Conservation (phyloP, 176 grass and related monocot genomes). For the Aegilops umbellulata region DNA sequence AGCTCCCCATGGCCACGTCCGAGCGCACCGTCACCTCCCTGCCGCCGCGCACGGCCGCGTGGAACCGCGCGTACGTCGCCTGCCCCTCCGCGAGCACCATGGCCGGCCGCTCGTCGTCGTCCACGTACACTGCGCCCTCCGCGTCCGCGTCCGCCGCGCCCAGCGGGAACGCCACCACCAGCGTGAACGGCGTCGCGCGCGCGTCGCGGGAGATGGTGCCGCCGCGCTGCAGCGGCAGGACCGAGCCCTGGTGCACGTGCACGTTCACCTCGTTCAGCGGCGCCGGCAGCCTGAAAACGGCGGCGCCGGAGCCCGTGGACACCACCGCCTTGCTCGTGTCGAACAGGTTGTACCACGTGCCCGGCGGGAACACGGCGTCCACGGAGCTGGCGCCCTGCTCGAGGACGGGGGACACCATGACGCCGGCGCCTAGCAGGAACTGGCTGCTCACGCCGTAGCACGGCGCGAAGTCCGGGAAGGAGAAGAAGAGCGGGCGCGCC, state of each 20-base stretch:
- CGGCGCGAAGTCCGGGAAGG: constrained; percentile 74
- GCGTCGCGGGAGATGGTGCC: constrained; percentile 64
- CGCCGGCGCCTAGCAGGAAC: constrained; percentile 66
- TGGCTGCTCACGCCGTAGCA: constrained; percentile 79
- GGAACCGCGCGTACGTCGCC: constrained; percentile 62
- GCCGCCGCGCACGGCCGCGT: constrained; percentile 55
- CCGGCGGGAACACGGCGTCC: constrained; percentile 67
- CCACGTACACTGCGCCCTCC: constrained; percentile 64
- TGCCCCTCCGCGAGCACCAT: constrained; percentile 75
- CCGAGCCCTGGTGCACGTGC: constrained; percentile 69
- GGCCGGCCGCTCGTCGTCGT: constrained; percentile 89
- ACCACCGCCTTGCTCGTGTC: constrained; percentile 62
- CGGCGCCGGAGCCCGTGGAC: constrained; percentile 16
- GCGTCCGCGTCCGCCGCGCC: constrained; percentile 49
- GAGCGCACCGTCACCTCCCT: constrained; percentile 74
- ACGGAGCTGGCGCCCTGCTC: constrained; percentile 63
- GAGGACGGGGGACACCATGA: constrained; percentile 86
- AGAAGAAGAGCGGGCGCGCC: constrained; percentile 81
- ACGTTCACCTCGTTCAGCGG: constrained; percentile 82
- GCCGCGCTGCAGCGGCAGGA: constrained; percentile 87
- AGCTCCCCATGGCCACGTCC: constrained; percentile 56
- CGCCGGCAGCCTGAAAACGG: constrained; percentile 42
- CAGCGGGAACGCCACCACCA: constrained; percentile 70
- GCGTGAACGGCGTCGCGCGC: constrained; percentile 70
- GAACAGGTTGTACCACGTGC: constrained; percentile 93